These are phyloP conservation scores for Aspergillus sojae DNA, from an alignment of 2,329 filamentous ascomycete genomes.

Conservation along the genomic window DNA sequence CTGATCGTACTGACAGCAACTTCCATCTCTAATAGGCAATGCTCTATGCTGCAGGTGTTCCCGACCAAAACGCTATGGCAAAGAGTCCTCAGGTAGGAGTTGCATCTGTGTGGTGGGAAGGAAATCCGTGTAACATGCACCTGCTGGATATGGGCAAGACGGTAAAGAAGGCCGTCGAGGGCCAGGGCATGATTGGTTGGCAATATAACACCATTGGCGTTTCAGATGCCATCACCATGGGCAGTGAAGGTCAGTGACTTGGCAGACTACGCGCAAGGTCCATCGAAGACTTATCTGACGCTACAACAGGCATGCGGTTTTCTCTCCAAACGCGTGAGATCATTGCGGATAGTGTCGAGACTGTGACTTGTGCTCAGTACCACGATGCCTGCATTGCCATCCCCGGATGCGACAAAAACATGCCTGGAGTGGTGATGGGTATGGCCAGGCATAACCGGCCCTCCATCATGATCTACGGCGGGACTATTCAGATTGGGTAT, in stretches of 20 bases:
- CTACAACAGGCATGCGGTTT: slow-evolving; percentile 79
- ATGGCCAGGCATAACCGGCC: slow-evolving; percentile 89
- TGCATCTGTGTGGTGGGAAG: slow-evolving; percentile 95
- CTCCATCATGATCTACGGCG: slow-evolving; percentile 93
- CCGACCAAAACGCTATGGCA: slow-evolving; percentile 81
- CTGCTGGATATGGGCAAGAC: slow-evolving; percentile 85
- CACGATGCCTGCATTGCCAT: slow-evolving; percentile 94
- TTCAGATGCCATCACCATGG: slow-evolving; percentile 94
- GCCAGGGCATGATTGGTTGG: slow-evolving; percentile 88
- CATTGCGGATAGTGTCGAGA: slow-evolving; percentile 93
- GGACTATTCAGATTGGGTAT: slow-evolving; percentile 86
- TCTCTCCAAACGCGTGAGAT: slow-evolving; percentile 88
- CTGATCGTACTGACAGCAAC: background rate
- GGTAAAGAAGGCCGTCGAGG: slow-evolving; percentile 78
- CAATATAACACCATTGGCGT: slow-evolving; percentile 92
- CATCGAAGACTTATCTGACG: slow-evolving; percentile 18
- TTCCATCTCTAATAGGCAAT: slow-evolving; percentile 66
- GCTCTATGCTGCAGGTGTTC: slow-evolving; percentile 91
- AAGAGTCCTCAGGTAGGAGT: slow-evolving; percentile 88
- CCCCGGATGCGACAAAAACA: slow-evolving; percentile 96
- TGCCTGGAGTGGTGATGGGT: slow-evolving; percentile 90
- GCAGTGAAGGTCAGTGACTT: slow-evolving; percentile 70
- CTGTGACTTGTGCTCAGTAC: slow-evolving; percentile 85
- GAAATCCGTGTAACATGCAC: slow-evolving; percentile 84
- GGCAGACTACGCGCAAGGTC: background rate